These are phyloP conservation scores for Stachybotrys elegans DNA, from an alignment of 2,329 filamentous ascomycete genomes.

Conservation along the genomic window DNA sequence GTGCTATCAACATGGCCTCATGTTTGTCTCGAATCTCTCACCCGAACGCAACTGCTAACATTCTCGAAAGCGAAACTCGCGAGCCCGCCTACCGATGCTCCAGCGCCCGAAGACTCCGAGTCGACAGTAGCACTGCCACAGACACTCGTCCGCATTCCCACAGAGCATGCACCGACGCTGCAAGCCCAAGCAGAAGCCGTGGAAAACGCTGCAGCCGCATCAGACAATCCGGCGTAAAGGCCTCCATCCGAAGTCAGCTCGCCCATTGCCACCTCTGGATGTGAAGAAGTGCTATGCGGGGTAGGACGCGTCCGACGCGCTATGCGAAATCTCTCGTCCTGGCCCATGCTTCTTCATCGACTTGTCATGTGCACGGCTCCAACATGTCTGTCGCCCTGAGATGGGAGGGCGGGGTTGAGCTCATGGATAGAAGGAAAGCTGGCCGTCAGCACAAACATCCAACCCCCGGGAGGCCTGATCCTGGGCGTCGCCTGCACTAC, in stretches of 20 bases:
- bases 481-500: no score
- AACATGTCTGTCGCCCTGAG: no score
- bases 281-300: no score
- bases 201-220: conserved; percentile 31
- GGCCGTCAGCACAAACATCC: no score
- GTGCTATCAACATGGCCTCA: conserved; percentile 82
- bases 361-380: no score
- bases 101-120: conserved; percentile 30
- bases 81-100: conserved; percentile 43
- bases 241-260: neutral
- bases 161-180: conserved; percentile 65
- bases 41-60: neutral
- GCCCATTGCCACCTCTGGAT: no score
- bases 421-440: no score
- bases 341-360: no score
- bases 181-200: conserved; percentile 55
- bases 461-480: no score
- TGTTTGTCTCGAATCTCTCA: conserved; percentile 44
- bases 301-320: no score
- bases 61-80: conserved; percentile 69
- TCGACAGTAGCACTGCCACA: conserved; percentile 60
- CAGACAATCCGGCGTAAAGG: conserved; percentile 27
- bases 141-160: conserved; percentile 79
- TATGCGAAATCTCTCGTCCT: no score
- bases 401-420: no score